Evolutionary conservation across 108 stramenopile genomes (phyloP).

Genomic region (Conticribra weissflogii): DNA sequence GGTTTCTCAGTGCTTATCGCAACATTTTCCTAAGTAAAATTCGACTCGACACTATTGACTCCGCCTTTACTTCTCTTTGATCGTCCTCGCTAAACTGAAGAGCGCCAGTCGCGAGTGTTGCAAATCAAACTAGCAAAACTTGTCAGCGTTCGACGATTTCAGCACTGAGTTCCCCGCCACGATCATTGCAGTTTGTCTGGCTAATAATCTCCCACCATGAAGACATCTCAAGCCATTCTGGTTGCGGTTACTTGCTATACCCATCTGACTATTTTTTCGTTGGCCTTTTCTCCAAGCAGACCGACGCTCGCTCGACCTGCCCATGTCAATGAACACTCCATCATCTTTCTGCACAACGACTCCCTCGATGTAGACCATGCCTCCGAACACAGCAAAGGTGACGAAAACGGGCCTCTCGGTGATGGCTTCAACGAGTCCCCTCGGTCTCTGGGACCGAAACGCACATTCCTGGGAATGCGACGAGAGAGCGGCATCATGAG

Average conservation of each 20-base stretch:
- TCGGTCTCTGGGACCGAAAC: conserved; percentile 15
- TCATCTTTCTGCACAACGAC: too few relatives aligned
- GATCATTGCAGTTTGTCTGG: too few relatives aligned
- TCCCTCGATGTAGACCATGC: too few relatives aligned
- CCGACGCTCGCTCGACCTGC: not conserved
- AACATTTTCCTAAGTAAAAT: too few relatives aligned
- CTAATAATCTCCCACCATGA: not conserved
- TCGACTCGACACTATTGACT: too few relatives aligned
- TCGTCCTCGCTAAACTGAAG: too few relatives aligned
- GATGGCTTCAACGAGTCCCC: conserved; percentile 13
- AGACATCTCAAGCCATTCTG: not conserved
- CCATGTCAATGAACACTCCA: not conserved
- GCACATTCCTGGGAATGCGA: conserved; percentile 43
- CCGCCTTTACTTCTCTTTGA: too few relatives aligned
- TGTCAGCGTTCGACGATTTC: too few relatives aligned
- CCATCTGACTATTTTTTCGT: not conserved
- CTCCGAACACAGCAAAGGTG: not conserved
- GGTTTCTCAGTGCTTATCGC: too few relatives aligned
- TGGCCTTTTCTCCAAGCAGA: not conserved
- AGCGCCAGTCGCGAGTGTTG: too few relatives aligned
- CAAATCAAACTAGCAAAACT: too few relatives aligned
- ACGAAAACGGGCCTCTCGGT: not conserved
- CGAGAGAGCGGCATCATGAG: conserved; percentile 41
- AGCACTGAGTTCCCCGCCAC: not conserved
- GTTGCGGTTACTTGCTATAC: not conserved